A percentile compares a stretch with the other conserved stretches of the same genome.
These are phyloP conservation scores for Scedosporium minutisporum DNA, from an alignment of 2,329 filamentous ascomycete species.

Conservation along the genomic window DNA sequence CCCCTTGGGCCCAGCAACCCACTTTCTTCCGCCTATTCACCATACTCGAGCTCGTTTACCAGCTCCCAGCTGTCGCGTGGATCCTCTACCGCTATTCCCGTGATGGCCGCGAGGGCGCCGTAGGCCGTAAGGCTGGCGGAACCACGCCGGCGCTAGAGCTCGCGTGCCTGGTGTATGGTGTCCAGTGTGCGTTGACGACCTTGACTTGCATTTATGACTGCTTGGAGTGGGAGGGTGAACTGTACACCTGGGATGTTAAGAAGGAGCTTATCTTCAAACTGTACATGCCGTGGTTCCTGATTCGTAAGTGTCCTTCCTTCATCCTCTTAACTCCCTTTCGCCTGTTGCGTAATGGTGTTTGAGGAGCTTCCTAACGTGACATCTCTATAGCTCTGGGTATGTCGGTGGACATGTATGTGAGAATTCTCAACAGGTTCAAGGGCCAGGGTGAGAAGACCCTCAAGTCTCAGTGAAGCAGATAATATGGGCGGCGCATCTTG, in stretches of 20 bases:
- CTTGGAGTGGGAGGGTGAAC: slow-evolving; percentile 34
- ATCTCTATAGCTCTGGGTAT: slow-evolving; percentile 33
- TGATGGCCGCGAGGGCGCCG: slow-evolving; percentile 15
- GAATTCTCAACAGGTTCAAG: slow-evolving; percentile 28
- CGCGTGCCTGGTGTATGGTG: slow-evolving; percentile 38
- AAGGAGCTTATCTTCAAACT: slow-evolving; percentile 34
- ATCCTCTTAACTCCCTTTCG: neutral
- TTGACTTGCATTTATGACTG: slow-evolving; percentile 41
- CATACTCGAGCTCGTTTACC: slow-evolving; percentile 37
- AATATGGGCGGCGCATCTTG: neutral
- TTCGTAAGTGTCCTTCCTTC: slow-evolving; percentile 35
- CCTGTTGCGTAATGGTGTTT: neutral
- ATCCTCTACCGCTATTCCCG: slow-evolving; percentile 30
- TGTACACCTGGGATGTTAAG: slow-evolving; percentile 36
- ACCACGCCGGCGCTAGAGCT: slow-evolving; percentile 30
- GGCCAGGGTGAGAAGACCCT: neutral
- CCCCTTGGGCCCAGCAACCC: slow-evolving; percentile 22
- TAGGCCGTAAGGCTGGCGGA: slow-evolving; percentile 18
- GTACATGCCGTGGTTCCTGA: slow-evolving; percentile 40
- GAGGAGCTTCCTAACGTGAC: neutral
- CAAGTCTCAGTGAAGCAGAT: slow-evolving; percentile 2
- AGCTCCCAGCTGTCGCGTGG: slow-evolving; percentile 41
- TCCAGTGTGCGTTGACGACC: slow-evolving; percentile 42
- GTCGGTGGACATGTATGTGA: slow-evolving; percentile 43
- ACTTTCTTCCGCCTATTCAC: slow-evolving; percentile 44